Base-by-base conservation (phyloP, 2,329 filamentous ascomycete species). In the Raffaelea deltoideospora region DNA sequence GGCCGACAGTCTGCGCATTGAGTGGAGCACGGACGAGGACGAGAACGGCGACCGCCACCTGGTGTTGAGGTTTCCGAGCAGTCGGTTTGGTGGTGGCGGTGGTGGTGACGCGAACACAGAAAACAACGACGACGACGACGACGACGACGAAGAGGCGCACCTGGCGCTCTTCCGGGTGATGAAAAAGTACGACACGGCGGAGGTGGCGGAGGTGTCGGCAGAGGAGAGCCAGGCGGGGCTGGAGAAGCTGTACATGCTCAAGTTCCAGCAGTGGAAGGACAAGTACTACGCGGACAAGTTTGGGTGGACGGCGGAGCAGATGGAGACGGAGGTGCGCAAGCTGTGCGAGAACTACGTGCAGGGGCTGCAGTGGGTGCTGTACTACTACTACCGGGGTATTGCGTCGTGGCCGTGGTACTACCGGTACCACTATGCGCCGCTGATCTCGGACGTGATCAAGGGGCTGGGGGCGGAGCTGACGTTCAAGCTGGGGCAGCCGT, bases 331-430 rank as follows among this genome's bases (percentile, higher is more conserved):
- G 55, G 67, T 96, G 52, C 77, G 67, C 37, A 78, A 80, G 45
- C 65, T 98, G 42, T 80, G 84, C 20, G 86, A 96, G 58, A 98
- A 96, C 58, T 98, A 98, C 50, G 86, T 98, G 7, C 84, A 98
- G 59, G 90, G 90, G 42, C 63, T 98, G 42, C 90, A 98, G 55
- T 98, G 90, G 92, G 90, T 98, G 31, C 65, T 98, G 34, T 95
- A 80, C 58, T 98, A 98, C 63, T 98, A 98, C 59, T 98, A 98
- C 60, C 79, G 79, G 37, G 90, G 90, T 43, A 90, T 98, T 41
- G 90, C 85, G 14, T 96, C 88, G 11, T 98, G 90, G 90, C 86
- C 90, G 13, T 98, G 90, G 90, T 98, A 83, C 60, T 98, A 95
- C 58, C 68, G 69, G 42, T 98, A 94, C 57, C 92, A 98, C 59